Evolutionary conservation across 2,329 filamentous ascomycete genomes (phyloP), one percentile per base, ranked within the genome.

Genomic region (Elsinoe arachidis): DNA sequence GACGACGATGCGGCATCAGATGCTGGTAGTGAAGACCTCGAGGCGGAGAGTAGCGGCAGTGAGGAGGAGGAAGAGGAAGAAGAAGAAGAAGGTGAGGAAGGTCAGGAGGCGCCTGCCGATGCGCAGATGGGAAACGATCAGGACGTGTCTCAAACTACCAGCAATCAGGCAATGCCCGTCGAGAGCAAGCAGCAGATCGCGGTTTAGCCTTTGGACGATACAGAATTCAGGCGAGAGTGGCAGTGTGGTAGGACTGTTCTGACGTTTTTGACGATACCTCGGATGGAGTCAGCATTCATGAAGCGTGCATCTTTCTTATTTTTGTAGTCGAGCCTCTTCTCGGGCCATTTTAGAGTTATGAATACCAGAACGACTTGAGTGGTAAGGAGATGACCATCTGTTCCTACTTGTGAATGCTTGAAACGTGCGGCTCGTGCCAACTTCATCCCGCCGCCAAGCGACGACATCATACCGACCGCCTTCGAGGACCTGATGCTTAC

Each of bases 1-100:
- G 75, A 78, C 19, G 81, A 87, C 15, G 86, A 88, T 56, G 84
- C 86, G 14, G 76, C 77, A 63, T 87, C 85, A 14, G 87, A 91
- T 60, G 86, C 84, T 59, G 87, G 84, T 62, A 88, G 85, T 65
- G 87, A 90, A 69, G 87, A 90, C 69, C 82, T 90, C 46, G 87
- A 90, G 66, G 85, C 83, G 57, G 87, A 90, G 70, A 88, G 84
- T 64, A 84, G 84, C 63, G 86, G 86, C 33, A 84, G 84, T 60
- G 82, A 88, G 21, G 83, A 85, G 55, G 84, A 86, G 59, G 85
- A 86, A 12, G 79, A 85, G 35, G 83, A 86, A 46, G 80, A 81
- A 46, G 80, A 81, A 58, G 81, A 83, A 58, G 81, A 79, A 38
- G 83, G 80, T 52, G 71, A 68, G 44, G 71, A 75, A 53, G 67